These are phyloP conservation scores for Pyrus communis DNA, from an alignment of 306 rosid genomes.

Conservation along the genomic window DNA sequence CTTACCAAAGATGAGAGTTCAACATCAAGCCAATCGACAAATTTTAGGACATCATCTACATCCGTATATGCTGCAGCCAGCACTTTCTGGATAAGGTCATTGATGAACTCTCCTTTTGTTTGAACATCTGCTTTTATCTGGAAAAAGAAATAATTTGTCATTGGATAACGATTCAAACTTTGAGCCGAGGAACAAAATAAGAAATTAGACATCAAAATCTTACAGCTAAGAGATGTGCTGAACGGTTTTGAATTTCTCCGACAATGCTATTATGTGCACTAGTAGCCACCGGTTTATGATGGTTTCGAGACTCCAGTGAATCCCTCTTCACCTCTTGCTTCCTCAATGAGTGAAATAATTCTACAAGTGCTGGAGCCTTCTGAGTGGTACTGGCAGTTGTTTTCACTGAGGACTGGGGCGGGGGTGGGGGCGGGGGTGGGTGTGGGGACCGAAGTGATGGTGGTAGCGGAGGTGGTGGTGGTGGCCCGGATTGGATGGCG, in stretches of 20 bases:
- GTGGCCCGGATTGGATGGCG: slow-evolving; percentile 28
- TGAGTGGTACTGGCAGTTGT: slow-evolving; percentile 19
- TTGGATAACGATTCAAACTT: slow-evolving; percentile 7
- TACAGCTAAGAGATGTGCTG: slow-evolving; percentile 86
- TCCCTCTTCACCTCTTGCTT: slow-evolving; percentile 50
- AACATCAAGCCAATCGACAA: slow-evolving; percentile 86
- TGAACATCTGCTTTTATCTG: slow-evolving; percentile 84
- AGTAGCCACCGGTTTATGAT: slow-evolving; percentile 33
- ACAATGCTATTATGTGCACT: slow-evolving; percentile 85
- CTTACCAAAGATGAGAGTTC: slow-evolving; percentile 77
- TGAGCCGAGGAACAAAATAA: slow-evolving; percentile 12
- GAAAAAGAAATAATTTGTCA: slow-evolving; percentile 16
- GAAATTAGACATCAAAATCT: slow-evolving; percentile 19
- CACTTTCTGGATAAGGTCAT: slow-evolving; percentile 69
- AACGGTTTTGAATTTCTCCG: slow-evolving; percentile 92
- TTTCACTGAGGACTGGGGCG: slow-evolving; percentile 33
- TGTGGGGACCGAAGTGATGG: slow-evolving; percentile 33
- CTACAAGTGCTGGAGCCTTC: slow-evolving; percentile 45
- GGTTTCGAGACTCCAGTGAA: slow-evolving; percentile 30
- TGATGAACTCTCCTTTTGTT: slow-evolving; percentile 83
- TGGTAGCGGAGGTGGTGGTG: slow-evolving; percentile 28
- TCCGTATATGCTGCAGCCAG: slow-evolving; percentile 53
- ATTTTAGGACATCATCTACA: slow-evolving; percentile 75
- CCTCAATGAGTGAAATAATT: slow-evolving; percentile 47
- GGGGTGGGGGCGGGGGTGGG: slow-evolving; percentile 43